Percentiles rank a stretch among this genome's conserved stretches.
phyloP scores from a whole-genome alignment of 1,284 basidiomycete genomes.

The Pascua sp. region DNA sequence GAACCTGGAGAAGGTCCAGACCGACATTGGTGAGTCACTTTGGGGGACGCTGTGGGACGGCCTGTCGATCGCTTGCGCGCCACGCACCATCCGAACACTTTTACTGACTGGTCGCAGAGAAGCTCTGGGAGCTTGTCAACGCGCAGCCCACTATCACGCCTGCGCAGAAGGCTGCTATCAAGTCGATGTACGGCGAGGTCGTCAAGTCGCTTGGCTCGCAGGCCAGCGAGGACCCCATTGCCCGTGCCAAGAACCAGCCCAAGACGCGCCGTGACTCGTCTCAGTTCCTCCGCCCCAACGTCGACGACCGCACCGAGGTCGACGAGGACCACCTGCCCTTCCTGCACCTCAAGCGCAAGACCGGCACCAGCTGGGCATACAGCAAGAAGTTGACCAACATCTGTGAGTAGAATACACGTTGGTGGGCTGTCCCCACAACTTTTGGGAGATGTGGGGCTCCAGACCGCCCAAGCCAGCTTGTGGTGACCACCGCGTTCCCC shows the following conservation, averaged over 20 bases:
- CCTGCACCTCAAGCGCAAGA: conserved; percentile 93
- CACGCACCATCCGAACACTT: not conserved
- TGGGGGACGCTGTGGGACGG: not conserved
- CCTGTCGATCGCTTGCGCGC: not conserved
- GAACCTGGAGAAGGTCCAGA: conserved; percentile 95
- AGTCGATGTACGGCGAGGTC: conserved; percentile 92
- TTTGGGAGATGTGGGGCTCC: too few relatives aligned
- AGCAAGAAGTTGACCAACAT: conserved; percentile 93
- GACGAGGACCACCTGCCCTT: conserved; percentile 89
- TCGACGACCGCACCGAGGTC: conserved; percentile 65
- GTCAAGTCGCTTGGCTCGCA: conserved; percentile 67
- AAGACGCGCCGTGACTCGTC: conserved; percentile 75
- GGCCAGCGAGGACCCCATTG: conserved; percentile 32
- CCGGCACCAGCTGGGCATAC: conserved; percentile 94
- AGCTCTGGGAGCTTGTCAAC: conserved; percentile 96
- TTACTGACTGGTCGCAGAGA: conserved; percentile 52
- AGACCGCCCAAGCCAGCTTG: too few relatives aligned
- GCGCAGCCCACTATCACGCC: conserved; percentile 94
- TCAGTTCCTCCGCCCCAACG: conserved; percentile 87
- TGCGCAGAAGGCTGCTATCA: conserved; percentile 96
- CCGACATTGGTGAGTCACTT: conserved; percentile 63
- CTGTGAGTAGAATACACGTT: conserved; percentile 40
- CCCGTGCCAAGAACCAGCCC: conserved; percentile 29
- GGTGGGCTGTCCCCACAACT: too few relatives aligned
- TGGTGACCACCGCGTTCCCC: too few relatives aligned